These are phyloP conservation scores for Russula brevipes DNA, from an alignment of 768 basidiomycete species.

Conservation along the genomic window DNA sequence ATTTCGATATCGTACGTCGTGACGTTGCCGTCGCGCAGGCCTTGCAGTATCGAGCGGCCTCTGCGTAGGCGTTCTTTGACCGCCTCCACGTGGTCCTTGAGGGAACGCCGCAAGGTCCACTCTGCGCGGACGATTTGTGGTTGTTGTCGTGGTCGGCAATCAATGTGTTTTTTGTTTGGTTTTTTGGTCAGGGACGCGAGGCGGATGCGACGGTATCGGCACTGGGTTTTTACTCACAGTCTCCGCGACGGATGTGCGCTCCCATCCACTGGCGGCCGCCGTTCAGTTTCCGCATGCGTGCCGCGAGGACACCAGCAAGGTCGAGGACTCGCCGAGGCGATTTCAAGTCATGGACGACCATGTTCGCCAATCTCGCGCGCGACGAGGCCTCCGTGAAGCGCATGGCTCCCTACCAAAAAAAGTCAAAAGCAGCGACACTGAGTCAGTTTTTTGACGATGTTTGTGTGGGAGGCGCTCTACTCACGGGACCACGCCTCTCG, in stretches of 20 bases:
- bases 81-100: constrained; percentile 35
- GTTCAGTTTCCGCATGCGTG: constrained; percentile 33
- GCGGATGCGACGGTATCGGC: too few species aligned
- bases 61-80: constrained; percentile 29
- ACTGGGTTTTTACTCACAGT: too few species aligned
- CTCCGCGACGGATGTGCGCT: too few species aligned
- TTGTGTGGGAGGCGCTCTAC: constrained; percentile 21
- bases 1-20: constrained; percentile 15
- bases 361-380: constrained; percentile 13
- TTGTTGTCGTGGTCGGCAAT: neutral
- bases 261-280: too few species aligned
- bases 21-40: constrained; percentile 4
- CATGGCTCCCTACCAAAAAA: constrained; percentile 11
- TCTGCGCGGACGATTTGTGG: constrained; percentile 29
- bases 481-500: constrained; percentile 37
- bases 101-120: constrained; percentile 35
- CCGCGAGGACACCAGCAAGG: constrained; percentile 32
- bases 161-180: neutral
- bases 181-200: too few species aligned
- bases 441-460: too few species aligned
- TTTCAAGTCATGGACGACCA: constrained; percentile 9
- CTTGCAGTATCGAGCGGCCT: constrained; percentile 32
- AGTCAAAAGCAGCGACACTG: too few species aligned
- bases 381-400: constrained; percentile 12
- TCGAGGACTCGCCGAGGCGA: constrained; percentile 25